Evolutionary conservation across 345 rosid genomes (phyloP).

Genomic region (Salix koriyanagi): DNA sequence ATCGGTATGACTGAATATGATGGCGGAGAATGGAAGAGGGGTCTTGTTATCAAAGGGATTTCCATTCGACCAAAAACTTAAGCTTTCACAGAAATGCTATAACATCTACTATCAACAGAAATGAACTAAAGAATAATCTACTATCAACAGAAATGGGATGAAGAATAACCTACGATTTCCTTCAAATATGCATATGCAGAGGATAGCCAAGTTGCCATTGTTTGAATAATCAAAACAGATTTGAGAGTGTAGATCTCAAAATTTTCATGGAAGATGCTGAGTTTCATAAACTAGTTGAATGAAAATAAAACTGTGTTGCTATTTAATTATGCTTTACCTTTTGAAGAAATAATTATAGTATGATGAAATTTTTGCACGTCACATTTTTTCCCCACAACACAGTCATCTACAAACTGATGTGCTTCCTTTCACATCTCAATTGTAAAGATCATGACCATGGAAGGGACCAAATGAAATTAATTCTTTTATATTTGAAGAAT

Average conservation of each 20-base stretch:
- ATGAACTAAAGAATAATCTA: neutral
- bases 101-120: neutral
- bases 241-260: neutral
- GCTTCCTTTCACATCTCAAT: neutral
- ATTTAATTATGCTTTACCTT: neutral
- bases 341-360: neutral
- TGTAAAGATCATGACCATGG: neutral
- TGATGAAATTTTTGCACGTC: neutral
- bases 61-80: conserved; percentile 39
- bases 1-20: conserved; percentile 48
- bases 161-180: neutral
- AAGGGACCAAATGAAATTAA: neutral
- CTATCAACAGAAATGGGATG: too few species aligned
- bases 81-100: neutral
- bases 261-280: too few species aligned
- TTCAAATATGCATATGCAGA: neutral
- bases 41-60: conserved; percentile 55
- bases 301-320: neutral
- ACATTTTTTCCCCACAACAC: neutral
- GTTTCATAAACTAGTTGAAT: neutral
- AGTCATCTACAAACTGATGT: neutral
- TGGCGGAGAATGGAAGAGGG: conserved; percentile 56
- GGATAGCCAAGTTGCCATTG: neutral
- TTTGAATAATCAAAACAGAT: neutral
- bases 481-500: neutral